Conservation (phyloP, 495 filamentous ascomycete genomes). For the Wilcoxina mikolae region DNA sequence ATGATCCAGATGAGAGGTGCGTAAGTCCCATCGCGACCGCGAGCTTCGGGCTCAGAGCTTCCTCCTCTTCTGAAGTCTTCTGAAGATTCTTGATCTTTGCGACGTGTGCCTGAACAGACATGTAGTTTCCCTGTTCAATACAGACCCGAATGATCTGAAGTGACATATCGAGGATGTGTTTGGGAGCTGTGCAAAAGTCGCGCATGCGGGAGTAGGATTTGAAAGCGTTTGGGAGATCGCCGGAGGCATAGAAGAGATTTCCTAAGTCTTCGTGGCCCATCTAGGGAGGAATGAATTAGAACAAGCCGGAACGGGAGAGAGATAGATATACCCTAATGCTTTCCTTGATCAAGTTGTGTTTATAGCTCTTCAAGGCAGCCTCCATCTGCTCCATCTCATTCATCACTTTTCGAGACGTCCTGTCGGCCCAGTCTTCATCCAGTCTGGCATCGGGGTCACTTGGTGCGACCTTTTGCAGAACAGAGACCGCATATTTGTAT, state of each 20-base stretch:
- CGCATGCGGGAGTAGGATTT: conserved; percentile 62
- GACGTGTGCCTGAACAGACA: conserved; percentile 49
- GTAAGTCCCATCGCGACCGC: conserved; percentile 54
- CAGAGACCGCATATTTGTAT: conserved; percentile 55
- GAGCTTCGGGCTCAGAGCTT: conserved; percentile 47
- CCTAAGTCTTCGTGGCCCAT: conserved; percentile 68
- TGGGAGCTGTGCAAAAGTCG: conserved; percentile 54
- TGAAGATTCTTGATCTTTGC: conserved; percentile 46
- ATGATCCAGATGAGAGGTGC: conserved; percentile 49
- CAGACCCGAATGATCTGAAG: conserved; percentile 52
- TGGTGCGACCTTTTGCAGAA: conserved; percentile 46
- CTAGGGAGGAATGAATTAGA: conserved; percentile 29
- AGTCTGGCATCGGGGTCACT: conserved; percentile 49
- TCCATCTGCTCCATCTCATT: conserved; percentile 58
- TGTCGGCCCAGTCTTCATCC: conserved; percentile 57
- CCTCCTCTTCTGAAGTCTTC: conserved; percentile 43
- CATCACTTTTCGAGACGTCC: conserved; percentile 46
- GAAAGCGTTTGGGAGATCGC: conserved; percentile 45
- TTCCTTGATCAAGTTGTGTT: conserved; percentile 95
- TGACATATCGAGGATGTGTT: conserved; percentile 56
- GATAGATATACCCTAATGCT: conserved; percentile 62
- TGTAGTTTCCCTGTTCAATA: conserved; percentile 54
- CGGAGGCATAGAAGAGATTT: conserved; percentile 49
- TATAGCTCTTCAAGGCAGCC: conserved; percentile 76
- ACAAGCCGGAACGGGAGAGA: neutral